Evolutionary conservation across 208 protist genomes (phyloP).

Genomic region (Eutreptiella sp.): DNA sequence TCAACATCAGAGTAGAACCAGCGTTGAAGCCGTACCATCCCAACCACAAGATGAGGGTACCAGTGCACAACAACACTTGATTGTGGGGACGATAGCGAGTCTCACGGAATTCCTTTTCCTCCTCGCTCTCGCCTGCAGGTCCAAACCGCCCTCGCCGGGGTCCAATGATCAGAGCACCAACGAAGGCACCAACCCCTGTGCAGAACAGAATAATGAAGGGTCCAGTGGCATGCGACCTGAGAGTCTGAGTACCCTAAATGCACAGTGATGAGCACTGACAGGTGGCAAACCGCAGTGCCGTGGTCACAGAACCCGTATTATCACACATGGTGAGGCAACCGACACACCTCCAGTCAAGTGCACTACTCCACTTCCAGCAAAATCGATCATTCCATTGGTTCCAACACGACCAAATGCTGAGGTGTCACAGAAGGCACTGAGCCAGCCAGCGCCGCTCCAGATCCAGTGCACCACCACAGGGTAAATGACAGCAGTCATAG

Average conservation of each 20-base stretch:
- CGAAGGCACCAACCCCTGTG: slow-evolving; percentile 13
- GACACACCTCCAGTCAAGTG: slow-evolving; percentile 33
- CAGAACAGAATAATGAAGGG: too few species aligned
- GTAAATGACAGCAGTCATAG: slow-evolving; percentile 22
- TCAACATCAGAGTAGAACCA: slow-evolving; percentile 19
- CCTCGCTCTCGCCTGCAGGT: too few species aligned
- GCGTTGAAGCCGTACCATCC: slow-evolving; percentile 37
- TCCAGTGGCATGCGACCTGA: too few species aligned
- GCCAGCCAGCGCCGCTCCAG: slow-evolving; percentile 13
- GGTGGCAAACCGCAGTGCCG: too few species aligned
- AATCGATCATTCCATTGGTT: slow-evolving; percentile 28
- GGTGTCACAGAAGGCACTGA: slow-evolving; percentile 25
- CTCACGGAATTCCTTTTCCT: background rate
- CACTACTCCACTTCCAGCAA: slow-evolving; percentile 32
- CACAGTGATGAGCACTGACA: too few species aligned
- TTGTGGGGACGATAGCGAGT: slow-evolving; percentile 23
- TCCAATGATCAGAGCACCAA: slow-evolving; percentile 1
- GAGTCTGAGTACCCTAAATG: too few species aligned
- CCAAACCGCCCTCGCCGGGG: too few species aligned
- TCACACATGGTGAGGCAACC: too few species aligned
- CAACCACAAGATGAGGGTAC: slow-evolving; percentile 35
- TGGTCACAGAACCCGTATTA: too few species aligned
- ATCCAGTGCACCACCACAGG: slow-evolving; percentile 31
- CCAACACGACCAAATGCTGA: slow-evolving; percentile 12
- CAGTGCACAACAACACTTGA: slow-evolving; percentile 1